Evolutionary conservation across 768 basidiomycete genomes (phyloP), one percentile per base, ranked within the genome.

Genomic region (Mycena maculata): DNA sequence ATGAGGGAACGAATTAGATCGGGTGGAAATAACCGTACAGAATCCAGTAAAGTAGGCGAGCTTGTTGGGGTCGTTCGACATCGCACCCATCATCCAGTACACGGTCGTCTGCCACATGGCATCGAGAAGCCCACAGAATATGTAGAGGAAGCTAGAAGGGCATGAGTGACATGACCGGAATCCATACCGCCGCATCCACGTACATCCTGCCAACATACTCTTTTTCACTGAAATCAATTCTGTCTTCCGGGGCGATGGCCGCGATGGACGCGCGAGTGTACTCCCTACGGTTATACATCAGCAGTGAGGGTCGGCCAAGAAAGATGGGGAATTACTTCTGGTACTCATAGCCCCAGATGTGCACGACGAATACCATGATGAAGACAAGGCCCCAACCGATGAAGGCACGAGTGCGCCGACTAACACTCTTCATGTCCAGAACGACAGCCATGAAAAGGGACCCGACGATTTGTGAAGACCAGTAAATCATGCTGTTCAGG

Each of bases 91-190:
- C 71, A 92, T 81, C 91, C 92, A 93, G 76, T 93, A 93, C 7
- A 89, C 88, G 0, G 88, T 88, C 1, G 91, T 93, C 76, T 95
- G 94, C 92, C 93, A 95, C 87, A 92, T 90, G 2, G 93, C 83
- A 68, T 95, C 94, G 65, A 93, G 83, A 13, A 94, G 73, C 28
- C 92, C 91, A 67, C 88, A 92, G 77, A 89, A 86, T 68, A 92
- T 86, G 77, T 89, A 93, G 7, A 94, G 77, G 78, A 84, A 84
- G 8, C 68, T 69, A 16, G 25, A 36, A 28, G 6, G 42, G 42
- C 8, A 23, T 18, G 30, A 33, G 27, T 1, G 28, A 36, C 38
- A 23, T 15, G 4, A 48, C 42, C 23, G 18, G 6, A n/a, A n/a
- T n/a, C n/a, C n/a, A n/a, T n/a, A n/a, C n/a, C n/a, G n/a, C n/a